Conservation (phyloP, 352 stramenopile genomes). For the Halophytophthora polymorphica region DNA sequence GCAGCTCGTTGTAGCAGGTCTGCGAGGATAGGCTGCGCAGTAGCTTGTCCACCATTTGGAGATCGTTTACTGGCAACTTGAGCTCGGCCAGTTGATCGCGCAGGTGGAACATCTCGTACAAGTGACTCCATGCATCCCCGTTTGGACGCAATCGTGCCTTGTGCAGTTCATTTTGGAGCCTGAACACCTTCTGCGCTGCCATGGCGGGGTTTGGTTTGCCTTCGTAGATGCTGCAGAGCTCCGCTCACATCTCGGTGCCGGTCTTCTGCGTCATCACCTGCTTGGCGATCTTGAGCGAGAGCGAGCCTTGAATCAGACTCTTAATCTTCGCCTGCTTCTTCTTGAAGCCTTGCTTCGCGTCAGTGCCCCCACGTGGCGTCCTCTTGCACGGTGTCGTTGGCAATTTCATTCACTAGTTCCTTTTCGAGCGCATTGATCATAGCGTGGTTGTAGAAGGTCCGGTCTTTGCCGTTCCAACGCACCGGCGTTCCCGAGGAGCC, state of each 20-base stretch:
- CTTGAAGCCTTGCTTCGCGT: slow-evolving; percentile 10
- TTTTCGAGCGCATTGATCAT: slow-evolving; percentile 16
- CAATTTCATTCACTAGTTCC: slow-evolving; percentile 1
- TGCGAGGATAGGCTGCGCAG: no score
- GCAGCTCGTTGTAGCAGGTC: slow-evolving; percentile 10
- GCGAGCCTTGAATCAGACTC: slow-evolving; percentile 10
- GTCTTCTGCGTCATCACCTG: slow-evolving; percentile 12
- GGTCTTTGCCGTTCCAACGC: slow-evolving; percentile 14
- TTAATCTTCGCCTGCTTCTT: slow-evolving; percentile 12
- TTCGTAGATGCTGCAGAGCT: slow-evolving; percentile 6
- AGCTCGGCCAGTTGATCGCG: slow-evolving; percentile 1
- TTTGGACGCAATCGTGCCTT: slow-evolving; percentile 7
- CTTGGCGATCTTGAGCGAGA: slow-evolving; percentile 7
- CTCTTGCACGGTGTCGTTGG: no score
- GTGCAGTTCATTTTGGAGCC: slow-evolving; percentile 9
- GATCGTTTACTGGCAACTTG: neutral
- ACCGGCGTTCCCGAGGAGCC: no score
- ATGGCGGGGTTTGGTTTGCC: slow-evolving; percentile 5
- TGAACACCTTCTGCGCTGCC: slow-evolving; percentile 15
- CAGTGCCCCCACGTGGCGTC: no score
- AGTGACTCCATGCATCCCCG: slow-evolving; percentile 4
- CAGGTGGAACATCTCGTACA: slow-evolving; percentile 13
- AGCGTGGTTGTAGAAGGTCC: slow-evolving; percentile 13
- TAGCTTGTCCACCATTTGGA: neutral
- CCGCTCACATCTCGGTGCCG: slow-evolving; percentile 12